phyloP scores from a whole-genome alignment of 495 filamentous ascomycete genomes.

The Bacidia rubella region DNA sequence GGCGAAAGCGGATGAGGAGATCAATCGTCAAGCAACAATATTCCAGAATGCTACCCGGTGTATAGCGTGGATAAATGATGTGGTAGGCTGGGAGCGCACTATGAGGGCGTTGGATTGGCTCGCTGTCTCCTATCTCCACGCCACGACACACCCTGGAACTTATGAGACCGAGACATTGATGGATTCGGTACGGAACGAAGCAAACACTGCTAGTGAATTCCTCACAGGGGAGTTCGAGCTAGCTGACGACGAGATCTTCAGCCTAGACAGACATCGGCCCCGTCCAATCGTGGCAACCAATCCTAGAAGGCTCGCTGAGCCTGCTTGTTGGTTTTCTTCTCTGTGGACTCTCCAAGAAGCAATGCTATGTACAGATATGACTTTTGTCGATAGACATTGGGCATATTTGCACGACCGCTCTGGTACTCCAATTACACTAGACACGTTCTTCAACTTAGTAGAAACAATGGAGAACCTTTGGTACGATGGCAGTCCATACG shows the following conservation, averaged over 20 bases:
- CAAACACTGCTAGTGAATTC: neutral
- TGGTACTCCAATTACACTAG: neutral
- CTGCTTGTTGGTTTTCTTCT: neutral
- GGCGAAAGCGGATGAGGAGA: neutral
- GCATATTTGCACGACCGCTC: neutral
- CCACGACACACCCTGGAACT: neutral
- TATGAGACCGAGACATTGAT: neutral
- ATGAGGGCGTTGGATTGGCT: neutral
- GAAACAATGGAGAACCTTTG: neutral
- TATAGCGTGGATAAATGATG: neutral
- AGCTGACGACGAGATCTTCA: neutral
- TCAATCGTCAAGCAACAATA: neutral
- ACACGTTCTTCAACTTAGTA: neutral
- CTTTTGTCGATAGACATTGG: neutral
- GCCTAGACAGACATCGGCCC: too few species aligned
- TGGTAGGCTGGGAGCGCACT: neutral
- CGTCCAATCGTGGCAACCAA: too few species aligned
- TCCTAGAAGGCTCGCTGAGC: neutral
- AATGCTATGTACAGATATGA: neutral
- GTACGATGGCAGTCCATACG: too few species aligned
- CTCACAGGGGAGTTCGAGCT: neutral
- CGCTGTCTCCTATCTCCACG: neutral
- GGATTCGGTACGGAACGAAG: neutral
- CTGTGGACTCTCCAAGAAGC: constrained; percentile 4
- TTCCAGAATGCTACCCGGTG: neutral